Evolutionary conservation across 106 monocot genomes (phyloP).

Genomic region (Hemerocallis citrina): DNA sequence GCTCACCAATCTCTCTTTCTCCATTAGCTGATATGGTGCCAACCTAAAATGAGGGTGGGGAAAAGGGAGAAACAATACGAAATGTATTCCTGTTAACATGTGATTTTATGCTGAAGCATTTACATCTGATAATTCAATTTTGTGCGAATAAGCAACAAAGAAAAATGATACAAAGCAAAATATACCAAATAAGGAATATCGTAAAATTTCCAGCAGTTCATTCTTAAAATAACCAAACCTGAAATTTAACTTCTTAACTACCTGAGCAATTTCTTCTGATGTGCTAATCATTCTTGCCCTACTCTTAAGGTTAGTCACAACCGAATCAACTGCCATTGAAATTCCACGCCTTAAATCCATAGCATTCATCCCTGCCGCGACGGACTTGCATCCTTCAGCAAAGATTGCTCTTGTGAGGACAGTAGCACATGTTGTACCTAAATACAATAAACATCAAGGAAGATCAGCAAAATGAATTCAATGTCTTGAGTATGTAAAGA

Average conservation of each 20-base stretch:
- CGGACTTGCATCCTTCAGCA: slow-evolving; percentile 77
- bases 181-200: neutral
- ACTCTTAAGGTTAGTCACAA: slow-evolving; percentile 66
- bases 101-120: neutral
- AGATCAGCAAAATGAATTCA: neutral
- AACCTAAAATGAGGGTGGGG: slow-evolving; percentile 30
- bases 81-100: no score
- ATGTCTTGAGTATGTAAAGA: no score
- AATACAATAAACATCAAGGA: neutral
- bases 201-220: neutral
- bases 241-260: neutral
- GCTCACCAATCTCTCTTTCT: slow-evolving; percentile 72
- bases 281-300: slow-evolving; percentile 83
- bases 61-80: neutral
- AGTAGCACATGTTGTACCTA: slow-evolving; percentile 80
- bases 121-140: neutral
- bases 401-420: slow-evolving; percentile 68
- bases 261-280: slow-evolving; percentile 85
- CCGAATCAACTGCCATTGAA: slow-evolving; percentile 82
- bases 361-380: slow-evolving; percentile 89
- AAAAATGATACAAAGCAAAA: neutral
- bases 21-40: slow-evolving; percentile 84
- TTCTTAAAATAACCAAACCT: neutral
- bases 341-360: slow-evolving; percentile 86
- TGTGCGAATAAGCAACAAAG: neutral